Evolutionary conservation across 2,329 filamentous ascomycete genomes (phyloP), one percentile per base, ranked within the genome.

Genomic region (Seiridium unicorne): DNA sequence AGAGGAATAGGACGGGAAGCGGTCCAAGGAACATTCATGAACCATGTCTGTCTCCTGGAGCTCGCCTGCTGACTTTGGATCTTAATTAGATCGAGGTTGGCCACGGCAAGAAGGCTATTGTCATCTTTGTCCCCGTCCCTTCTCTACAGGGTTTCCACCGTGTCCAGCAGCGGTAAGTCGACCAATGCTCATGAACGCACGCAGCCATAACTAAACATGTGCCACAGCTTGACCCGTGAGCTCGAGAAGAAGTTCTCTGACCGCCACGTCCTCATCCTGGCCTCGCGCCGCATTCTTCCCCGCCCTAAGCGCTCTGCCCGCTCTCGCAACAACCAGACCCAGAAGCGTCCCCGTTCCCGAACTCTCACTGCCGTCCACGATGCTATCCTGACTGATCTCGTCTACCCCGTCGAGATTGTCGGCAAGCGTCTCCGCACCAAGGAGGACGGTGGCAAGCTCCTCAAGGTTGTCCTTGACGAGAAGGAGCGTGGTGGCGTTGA

Each of bases 161-260:
- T 79, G 92, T 97, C 79, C 95, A 99, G 89, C 95, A 98, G 87
- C 93, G 95, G 94, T 98, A 93, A 83, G 89, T 81, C 66, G 61
- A 26, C 18, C 18, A 26, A 26, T 26, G 18, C 18, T 26, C 18
- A 26, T 26, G 18, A 26, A 26, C 18, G 18, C 18, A 1, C 18
- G 18, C 18, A 26, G 18, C 18, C 18, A 26, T 26, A 26, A 26
- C 18, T 26, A 26, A 26, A 26, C 18, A 26, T 26, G 18, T 26
- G 18, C 11, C 53, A 47, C 65, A 98, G 94, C 79, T 89, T 99
- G 78, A 99, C 95, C 82, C 95, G 95, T 84, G 95, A 99, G 88
- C 93, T 99, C 78, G 95, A 99, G 91, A 99, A 99, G 93, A 99
- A 99, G 87, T 99, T 99, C 92, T 98, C 95, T 69, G 95, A 99